phyloP scores from a whole-genome alignment of 2,329 filamentous ascomycete species.

The Fusarium stilboides region DNA sequence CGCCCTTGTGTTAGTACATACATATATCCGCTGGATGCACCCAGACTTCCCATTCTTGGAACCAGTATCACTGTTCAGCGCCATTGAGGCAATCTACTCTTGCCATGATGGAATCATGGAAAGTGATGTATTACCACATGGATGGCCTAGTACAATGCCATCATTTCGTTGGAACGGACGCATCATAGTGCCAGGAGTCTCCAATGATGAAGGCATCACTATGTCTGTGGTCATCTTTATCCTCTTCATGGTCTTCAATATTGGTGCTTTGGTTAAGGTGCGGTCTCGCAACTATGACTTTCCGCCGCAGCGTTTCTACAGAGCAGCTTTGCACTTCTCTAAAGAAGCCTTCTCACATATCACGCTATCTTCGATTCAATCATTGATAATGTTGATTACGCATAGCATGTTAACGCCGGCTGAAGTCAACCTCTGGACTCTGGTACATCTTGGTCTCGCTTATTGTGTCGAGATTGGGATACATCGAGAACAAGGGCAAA shows the following conservation, averaged over 20 bases:
- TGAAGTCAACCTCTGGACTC: constrained; percentile 56
- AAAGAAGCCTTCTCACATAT: constrained; percentile 54
- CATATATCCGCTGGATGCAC: constrained; percentile 45
- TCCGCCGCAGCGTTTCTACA: constrained; percentile 54
- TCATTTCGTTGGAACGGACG: constrained; percentile 46
- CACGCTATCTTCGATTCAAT: constrained; percentile 54
- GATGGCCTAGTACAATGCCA: constrained; percentile 40
- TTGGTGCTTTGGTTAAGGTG: constrained; percentile 54
- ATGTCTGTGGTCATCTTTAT: constrained; percentile 52
- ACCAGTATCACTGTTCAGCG: constrained; percentile 35
- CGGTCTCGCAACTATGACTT: constrained; percentile 54
- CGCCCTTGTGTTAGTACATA: constrained; percentile 37
- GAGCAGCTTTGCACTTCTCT: constrained; percentile 51
- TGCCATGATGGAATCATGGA: constrained; percentile 16
- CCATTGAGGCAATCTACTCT: constrained; percentile 43
- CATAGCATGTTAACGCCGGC: constrained; percentile 55
- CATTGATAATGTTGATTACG: constrained; percentile 50
- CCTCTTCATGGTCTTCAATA: constrained; percentile 55
- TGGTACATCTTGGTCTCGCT: constrained; percentile 55
- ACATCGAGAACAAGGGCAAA: constrained; percentile 51
- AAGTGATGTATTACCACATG: constrained; percentile 12
- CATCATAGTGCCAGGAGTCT: constrained; percentile 6
- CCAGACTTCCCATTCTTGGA: constrained; percentile 45
- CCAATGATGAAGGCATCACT: constrained; percentile 10
- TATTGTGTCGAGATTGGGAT: constrained; percentile 57